Evolutionary conservation across 2,329 filamentous ascomycete species (phyloP).

Genomic region (Pseudopithomyces chartarum): DNA sequence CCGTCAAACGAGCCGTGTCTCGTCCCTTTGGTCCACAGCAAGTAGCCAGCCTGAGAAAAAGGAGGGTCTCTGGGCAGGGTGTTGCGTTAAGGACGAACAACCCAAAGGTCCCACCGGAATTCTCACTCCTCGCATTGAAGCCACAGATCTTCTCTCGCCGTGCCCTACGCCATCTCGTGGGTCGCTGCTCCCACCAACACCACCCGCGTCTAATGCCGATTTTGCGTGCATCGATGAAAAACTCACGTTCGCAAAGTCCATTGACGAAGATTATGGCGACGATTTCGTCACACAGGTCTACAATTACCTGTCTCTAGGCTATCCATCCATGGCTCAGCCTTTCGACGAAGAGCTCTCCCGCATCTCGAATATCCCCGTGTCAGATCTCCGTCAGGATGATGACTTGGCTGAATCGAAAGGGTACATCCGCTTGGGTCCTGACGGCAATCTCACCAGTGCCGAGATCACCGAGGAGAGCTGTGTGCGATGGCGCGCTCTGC

Average conservation of each 20-base stretch:
- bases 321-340: constrained; percentile 79
- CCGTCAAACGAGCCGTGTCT: constrained; percentile 34
- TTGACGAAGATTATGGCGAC: constrained; percentile 75
- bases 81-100: constrained; percentile 57
- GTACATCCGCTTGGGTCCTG: constrained; percentile 66
- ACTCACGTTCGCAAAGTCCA: constrained; percentile 51
- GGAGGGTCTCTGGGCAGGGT: constrained; percentile 77
- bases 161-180: constrained; percentile 38
- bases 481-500: constrained; percentile 82
- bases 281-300: constrained; percentile 92
- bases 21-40: constrained; percentile 42
- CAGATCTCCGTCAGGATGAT: constrained; percentile 75
- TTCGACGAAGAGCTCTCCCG: constrained; percentile 86
- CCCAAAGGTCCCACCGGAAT: constrained; percentile 54
- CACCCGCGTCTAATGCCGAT: constrained; percentile 42
- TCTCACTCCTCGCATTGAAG: constrained; percentile 53
- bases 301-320: constrained; percentile 93
- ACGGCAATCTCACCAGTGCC: constrained; percentile 55
- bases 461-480: constrained; percentile 59
- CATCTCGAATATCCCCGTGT: constrained; percentile 72
- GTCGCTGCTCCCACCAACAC: constrained; percentile 41
- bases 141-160: constrained; percentile 49
- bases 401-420: constrained; percentile 67
- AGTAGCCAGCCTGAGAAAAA: constrained; percentile 56
- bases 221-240: constrained; percentile 50